These are phyloP conservation scores for Vigna mungo DNA, from an alignment of 306 rosid genomes.

Conservation along the genomic window DNA sequence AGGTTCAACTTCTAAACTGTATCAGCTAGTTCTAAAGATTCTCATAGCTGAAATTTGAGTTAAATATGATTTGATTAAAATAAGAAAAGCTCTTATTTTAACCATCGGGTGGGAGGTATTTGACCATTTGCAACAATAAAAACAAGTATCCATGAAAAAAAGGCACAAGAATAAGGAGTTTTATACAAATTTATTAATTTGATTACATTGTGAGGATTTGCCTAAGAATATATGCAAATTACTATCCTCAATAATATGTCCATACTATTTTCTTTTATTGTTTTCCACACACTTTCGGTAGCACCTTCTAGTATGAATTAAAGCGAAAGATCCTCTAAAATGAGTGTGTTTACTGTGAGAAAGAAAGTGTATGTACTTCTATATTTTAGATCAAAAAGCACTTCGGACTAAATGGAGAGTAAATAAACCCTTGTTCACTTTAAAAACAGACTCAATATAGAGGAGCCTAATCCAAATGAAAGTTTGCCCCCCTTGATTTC, in stretches of 20 bases:
- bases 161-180: background rate
- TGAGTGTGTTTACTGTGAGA: background rate
- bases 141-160: background rate
- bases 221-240: too few relatives aligned
- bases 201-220: background rate
- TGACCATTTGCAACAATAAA: slow-evolving; percentile 4
- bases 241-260: background rate
- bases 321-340: background rate
- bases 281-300: background rate
- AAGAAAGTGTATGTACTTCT: background rate
- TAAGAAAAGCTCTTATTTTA: background rate
- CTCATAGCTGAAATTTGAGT: background rate
- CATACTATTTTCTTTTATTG: background rate
- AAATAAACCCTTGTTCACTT: too few relatives aligned
- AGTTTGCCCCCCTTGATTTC: slow-evolving; percentile 1
- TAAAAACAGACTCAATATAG: background rate
- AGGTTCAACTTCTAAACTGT: slow-evolving; percentile 8
- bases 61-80: background rate
- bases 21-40: background rate
- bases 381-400: background rate
- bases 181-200: slow-evolving; percentile 6
- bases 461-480: background rate
- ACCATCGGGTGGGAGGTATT: background rate
- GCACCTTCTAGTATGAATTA: background rate
- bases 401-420: background rate